Base-by-base conservation (phyloP, 2,329 filamentous ascomycete genomes). In the Apiospora saccharicola region DNA sequence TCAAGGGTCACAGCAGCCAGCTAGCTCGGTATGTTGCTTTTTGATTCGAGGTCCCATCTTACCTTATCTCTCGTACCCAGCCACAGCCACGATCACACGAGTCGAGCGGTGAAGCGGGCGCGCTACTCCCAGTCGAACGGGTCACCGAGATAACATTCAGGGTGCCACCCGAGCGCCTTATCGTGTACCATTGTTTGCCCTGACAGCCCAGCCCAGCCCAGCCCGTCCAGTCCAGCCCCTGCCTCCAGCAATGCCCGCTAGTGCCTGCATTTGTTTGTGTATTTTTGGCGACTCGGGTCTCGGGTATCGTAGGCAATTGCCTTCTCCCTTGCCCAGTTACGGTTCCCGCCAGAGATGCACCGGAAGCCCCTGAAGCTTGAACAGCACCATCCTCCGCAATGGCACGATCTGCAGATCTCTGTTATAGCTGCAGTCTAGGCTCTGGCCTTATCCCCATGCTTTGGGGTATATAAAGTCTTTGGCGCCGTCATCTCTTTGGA, bases 241-340 rank as follows among this genome's bases (percentile, higher is more conserved):
- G 22, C 34, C 12, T 41, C 19, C 22, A 47, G 16, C 57, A 41
- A 41, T 64, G 30, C 57, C 34, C 57, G 57, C 57, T 64, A 64
- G 57, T 64, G 57, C 57, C 34, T 41, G 57, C 57, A n/a, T 41
- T 64, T 64, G 57, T 64, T 41, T 64, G 19, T 64, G 57, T 64
- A 64, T 34, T 64, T 57, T 64, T 64, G 57, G 57, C 57, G 34
- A 64, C 34, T 64, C 57, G 57, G 57, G 57, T 64, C 34, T 64
- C 57, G 57, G 57, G 34, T 64, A 41, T 64, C 57, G 57, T 34
- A 41, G 57, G 57, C 57, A 16, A 41, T 64, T n/a, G 57, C 57
- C 26, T 4, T 41, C 57, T 64, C 34, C 57, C 57, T n/a, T 64
- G 30, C 10, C 57, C 57, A 64, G 41, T 19, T 41, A 41, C 41